These are phyloP conservation scores for Mycena kentingensis DNA, from an alignment of 768 basidiomycete genomes.

Conservation along the genomic window DNA sequence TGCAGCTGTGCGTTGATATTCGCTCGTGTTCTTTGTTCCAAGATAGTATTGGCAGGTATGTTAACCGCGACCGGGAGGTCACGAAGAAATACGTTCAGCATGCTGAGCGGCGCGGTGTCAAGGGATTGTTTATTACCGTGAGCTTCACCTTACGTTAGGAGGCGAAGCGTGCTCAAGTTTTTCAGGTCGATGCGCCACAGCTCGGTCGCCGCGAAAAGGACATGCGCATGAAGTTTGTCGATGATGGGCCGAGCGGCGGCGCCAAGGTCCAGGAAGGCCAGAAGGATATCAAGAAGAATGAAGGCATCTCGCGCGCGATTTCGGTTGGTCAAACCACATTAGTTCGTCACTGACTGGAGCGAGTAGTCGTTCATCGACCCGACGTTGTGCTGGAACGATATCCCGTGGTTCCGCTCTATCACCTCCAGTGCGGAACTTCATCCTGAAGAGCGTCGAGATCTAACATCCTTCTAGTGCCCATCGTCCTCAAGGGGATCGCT, in stretches of 20 bases:
- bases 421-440: conserved; percentile 53
- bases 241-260: conserved; percentile 62
- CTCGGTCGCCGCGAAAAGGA: conserved; percentile 95
- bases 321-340: not conserved
- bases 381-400: conserved; percentile 80
- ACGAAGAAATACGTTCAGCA: conserved; percentile 88
- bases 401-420: conserved; percentile 79
- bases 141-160: not conserved
- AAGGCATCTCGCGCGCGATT: conserved; percentile 94
- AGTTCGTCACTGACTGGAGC: no score
- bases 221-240: conserved; percentile 95
- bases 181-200: conserved; percentile 77
- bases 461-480: conserved; percentile 58
- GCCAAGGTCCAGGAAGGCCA: conserved; percentile 52
- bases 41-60: conserved; percentile 58
- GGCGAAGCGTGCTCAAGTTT: not conserved
- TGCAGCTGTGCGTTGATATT: conserved; percentile 84
- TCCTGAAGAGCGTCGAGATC: conserved; percentile 26
- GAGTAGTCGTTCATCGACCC: conserved; percentile 99
- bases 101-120: conserved; percentile 88
- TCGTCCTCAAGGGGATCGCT: conserved; percentile 72
- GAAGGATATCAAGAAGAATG: conserved; percentile 70
- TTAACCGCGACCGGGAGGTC: conserved; percentile 85
- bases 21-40: not conserved
- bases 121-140: conserved; percentile 94